phyloP scores from a whole-genome alignment of 306 rosid species.

The Lathyrus sativus region DNA sequence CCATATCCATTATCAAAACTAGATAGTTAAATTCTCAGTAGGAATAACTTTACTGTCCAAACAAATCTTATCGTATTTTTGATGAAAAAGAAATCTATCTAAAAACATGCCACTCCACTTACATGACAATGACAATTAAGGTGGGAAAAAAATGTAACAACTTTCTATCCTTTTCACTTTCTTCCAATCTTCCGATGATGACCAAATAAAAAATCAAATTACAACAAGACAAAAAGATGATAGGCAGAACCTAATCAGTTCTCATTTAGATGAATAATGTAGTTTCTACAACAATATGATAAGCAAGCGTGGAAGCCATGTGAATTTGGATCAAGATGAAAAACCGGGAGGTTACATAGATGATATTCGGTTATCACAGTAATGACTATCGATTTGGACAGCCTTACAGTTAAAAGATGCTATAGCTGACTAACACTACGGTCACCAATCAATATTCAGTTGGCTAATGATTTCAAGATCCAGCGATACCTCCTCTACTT shows the following conservation, averaged over 20 bases:
- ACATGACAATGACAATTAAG: slow-evolving; percentile 6
- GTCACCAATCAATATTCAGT: slow-evolving; percentile 1
- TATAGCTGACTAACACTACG: neutral
- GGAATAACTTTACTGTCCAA: too few relatives aligned
- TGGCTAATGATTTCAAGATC: slow-evolving; percentile 27
- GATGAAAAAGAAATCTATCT: too few relatives aligned
- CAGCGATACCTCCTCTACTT: slow-evolving; percentile 12
- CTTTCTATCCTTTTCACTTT: neutral
- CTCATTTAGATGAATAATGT: neutral
- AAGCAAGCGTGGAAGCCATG: neutral
- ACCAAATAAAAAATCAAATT: slow-evolving; percentile 22
- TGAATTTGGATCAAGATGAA: neutral
- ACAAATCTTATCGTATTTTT: too few relatives aligned
- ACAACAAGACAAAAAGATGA: slow-evolving; percentile 27
- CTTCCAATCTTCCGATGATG: neutral
- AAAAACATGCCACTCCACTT: too few relatives aligned
- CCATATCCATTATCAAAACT: too few relatives aligned
- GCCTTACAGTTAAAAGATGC: slow-evolving; percentile 9
- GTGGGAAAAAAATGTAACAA: neutral
- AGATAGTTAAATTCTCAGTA: too few relatives aligned
- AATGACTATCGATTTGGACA: neutral
- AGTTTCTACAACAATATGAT: slow-evolving; percentile 18
- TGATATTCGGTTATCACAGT: neutral
- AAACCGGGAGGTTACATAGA: too few relatives aligned
- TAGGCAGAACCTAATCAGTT: slow-evolving; percentile 1